Percentiles rank a stretch among this genome's conserved stretches.
phyloP scores from a whole-genome alignment of 1,284 basidiomycete species.

The Rhizoctonia solani region DNA sequence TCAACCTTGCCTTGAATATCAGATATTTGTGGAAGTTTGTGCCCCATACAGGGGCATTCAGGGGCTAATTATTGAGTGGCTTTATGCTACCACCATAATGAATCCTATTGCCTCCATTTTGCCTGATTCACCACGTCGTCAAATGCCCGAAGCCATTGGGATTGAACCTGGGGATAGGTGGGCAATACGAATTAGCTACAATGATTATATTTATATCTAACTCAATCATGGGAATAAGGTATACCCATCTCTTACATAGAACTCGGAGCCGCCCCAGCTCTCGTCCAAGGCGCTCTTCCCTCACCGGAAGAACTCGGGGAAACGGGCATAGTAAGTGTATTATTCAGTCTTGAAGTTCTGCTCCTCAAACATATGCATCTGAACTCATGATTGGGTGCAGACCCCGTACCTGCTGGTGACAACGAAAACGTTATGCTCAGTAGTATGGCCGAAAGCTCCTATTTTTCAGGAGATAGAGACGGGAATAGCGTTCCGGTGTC shows the following conservation, averaged over 20 bases:
- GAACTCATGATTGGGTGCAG: no score
- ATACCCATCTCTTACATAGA: neutral
- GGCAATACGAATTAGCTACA: neutral
- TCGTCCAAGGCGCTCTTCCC: neutral
- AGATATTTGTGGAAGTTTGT: no score
- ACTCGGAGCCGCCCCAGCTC: neutral
- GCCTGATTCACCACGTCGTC: neutral
- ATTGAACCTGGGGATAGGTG: constrained; percentile 18
- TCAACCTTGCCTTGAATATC: no score
- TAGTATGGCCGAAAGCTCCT: no score
- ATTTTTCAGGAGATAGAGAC: neutral
- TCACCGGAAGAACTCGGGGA: neutral
- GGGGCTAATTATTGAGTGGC: no score
- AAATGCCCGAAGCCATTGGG: neutral
- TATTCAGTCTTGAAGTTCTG: no score
- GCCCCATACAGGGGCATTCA: neutral
- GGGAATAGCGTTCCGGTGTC: neutral
- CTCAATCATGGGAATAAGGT: neutral
- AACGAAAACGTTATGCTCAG: no score
- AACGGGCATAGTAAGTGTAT: neutral
- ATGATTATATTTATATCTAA: neutral
- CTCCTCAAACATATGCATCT: no score
- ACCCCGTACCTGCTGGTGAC: no score
- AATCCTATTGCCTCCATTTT: no score
- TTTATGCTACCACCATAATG: no score